A percentile compares a stretch with the other conserved stretches of the same genome.
phyloP scores from a whole-genome alignment of 345 rosid species.

The Syzygium aromaticum region DNA sequence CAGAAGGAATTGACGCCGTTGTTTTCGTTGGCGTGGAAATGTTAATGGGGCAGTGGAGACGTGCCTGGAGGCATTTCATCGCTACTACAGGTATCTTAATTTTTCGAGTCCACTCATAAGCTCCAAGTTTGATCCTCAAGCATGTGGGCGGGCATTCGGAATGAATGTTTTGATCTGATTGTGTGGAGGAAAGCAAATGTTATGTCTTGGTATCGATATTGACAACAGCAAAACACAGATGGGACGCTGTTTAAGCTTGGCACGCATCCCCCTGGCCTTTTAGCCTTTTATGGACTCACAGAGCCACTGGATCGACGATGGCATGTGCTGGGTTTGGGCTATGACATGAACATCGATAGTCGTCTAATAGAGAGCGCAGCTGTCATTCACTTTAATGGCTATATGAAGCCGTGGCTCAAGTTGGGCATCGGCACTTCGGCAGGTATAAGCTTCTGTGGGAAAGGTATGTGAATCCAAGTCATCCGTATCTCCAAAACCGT shows the following conservation, averaged over 20 bases:
- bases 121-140: conserved; percentile 94
- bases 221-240: conserved; percentile 76
- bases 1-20: conserved; percentile 92
- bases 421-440: conserved; percentile 54
- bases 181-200: conserved; percentile 95
- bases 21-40: conserved; percentile 79
- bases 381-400: conserved; percentile 84
- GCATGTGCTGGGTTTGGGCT: conserved; percentile 97
- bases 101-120: conserved; percentile 87
- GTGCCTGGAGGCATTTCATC: conserved; percentile 94
- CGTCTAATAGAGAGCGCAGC: conserved; percentile 91
- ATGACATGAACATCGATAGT: conserved; percentile 70
- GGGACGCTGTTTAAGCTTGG: conserved; percentile 85
- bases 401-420: conserved; percentile 98
- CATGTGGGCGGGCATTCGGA: conserved; percentile 99
- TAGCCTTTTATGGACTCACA: conserved; percentile 86
- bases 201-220: conserved; percentile 70
- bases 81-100: conserved; percentile 88
- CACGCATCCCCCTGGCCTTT: conserved; percentile 86
- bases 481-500: conserved; percentile 67
- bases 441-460: conserved; percentile 92
- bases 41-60: conserved; percentile 99
- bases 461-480: conserved; percentile 70
- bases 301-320: conserved; percentile 97
- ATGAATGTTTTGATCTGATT: conserved; percentile 82